These are phyloP conservation scores for Boletus sp. DNA, from an alignment of 1,284 basidiomycete genomes.

Conservation along the genomic window DNA sequence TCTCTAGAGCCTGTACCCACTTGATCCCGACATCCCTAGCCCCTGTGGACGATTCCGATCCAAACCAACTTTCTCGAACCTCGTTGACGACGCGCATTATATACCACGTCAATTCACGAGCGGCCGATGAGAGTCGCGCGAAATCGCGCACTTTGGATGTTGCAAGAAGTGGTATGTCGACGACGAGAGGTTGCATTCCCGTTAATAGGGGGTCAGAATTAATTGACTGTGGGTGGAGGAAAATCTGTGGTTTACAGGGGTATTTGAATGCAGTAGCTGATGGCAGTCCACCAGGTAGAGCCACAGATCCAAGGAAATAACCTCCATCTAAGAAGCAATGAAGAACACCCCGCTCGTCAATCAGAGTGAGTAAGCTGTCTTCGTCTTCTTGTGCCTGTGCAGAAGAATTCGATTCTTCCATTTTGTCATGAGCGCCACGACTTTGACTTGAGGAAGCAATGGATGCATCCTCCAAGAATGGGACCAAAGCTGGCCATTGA, in stretches of 20 bases:
- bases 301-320: slow-evolving; percentile 68
- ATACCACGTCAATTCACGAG: slow-evolving; percentile 69
- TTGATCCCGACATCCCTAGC: slow-evolving; percentile 68
- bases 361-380: slow-evolving; percentile 60
- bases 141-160: slow-evolving; percentile 58
- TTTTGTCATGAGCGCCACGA: slow-evolving; percentile 29
- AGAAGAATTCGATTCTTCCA: slow-evolving; percentile 15
- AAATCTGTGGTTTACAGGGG: slow-evolving; percentile 42
- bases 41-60: slow-evolving; percentile 58
- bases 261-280: slow-evolving; percentile 48
- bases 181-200: slow-evolving; percentile 43
- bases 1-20: slow-evolving; percentile 64
- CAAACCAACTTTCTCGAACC: slow-evolving; percentile 68
- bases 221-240: slow-evolving; percentile 41
- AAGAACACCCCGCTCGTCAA: slow-evolving; percentile 54
- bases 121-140: slow-evolving; percentile 64
- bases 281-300: slow-evolving; percentile 34
- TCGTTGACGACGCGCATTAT: slow-evolving; percentile 64
- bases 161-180: slow-evolving; percentile 57
- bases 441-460: slow-evolving; percentile 42
- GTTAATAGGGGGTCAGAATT: slow-evolving; percentile 30
- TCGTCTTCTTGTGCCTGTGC: slow-evolving; percentile 36
- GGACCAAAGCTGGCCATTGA: slow-evolving; percentile 62
- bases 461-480: slow-evolving; percentile 54
- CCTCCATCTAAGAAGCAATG: slow-evolving; percentile 75